These are phyloP conservation scores for Phytopythium sindhum DNA, from an alignment of 352 stramenopile genomes.

Conservation along the genomic window DNA sequence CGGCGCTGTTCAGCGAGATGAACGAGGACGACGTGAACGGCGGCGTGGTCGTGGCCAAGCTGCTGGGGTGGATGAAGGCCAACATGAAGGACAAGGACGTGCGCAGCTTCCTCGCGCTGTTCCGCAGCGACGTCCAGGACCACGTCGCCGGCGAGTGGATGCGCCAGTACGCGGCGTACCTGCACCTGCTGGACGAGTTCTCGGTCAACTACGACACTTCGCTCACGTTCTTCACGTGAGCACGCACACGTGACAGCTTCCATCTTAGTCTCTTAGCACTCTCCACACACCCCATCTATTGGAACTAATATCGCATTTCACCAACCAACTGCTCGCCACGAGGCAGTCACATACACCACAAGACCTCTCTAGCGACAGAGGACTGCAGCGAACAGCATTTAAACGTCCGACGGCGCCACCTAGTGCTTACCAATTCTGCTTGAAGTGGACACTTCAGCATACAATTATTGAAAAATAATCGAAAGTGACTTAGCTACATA, in stretches of 20 bases:
- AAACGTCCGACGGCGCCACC: no score
- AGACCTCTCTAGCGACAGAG: not conserved
- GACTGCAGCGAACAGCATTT: no score
- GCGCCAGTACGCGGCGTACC: conserved; percentile 56
- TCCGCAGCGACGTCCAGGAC: conserved; percentile 49
- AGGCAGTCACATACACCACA: not conserved
- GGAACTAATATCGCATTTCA: not conserved
- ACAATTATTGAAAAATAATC: no score
- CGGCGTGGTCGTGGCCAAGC: conserved; percentile 51
- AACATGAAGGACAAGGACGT: conserved; percentile 45
- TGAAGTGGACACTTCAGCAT: no score
- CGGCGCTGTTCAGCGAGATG: conserved; percentile 57
- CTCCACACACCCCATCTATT: not conserved
- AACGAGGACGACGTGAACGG: conserved; percentile 41
- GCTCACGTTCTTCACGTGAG: conserved; percentile 65
- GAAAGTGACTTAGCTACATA: no score
- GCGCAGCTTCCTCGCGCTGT: conserved; percentile 47
- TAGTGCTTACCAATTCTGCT: no score
- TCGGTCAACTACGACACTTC: conserved; percentile 55
- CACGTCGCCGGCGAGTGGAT: conserved; percentile 67
- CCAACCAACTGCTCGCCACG: not conserved
- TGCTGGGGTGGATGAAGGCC: conserved; percentile 70
- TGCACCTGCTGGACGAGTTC: conserved; percentile 66
- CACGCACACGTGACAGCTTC: not conserved
- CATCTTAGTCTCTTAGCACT: not conserved